Base-by-base conservation (phyloP, 83 land plant species). In the Diphasiastrum complanatum region DNA sequence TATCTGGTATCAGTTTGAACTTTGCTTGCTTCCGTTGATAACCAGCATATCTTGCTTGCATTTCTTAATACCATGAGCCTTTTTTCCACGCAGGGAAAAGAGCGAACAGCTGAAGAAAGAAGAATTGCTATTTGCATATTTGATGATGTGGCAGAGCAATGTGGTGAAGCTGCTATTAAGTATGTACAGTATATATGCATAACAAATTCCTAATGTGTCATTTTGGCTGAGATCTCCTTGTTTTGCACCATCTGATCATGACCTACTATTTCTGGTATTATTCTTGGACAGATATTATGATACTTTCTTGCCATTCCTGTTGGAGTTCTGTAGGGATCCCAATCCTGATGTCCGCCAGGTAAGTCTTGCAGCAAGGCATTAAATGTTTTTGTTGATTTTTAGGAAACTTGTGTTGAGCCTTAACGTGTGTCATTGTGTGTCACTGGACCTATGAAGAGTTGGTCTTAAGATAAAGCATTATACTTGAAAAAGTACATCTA, bases 141-240 rank as follows among this genome's bases (percentile, higher is more conserved):
- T 81, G 95, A 91, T 78, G 97, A 87, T 76, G 79, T 92, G 38
- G 91, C 83, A 22, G 95, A 92, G 67, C 98, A 92, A 45, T 92
- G 98, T 53, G 77, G 69, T 27, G 95, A 77, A 70, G 80, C 85
- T 33, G 87, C 91, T 60, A 71, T 83, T 5, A 92, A 79, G 97
- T 91, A 68, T 55, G 79, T 5, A 1, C 22, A 16, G 3, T 32
- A 25, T 66, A 10, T 25, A 30, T 23, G 18, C 32, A 29, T 27
- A 48, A 11, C 63, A 33, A 18, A 52, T 1, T 2, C 3, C 26
- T 48, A 48, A 45, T 27, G 22, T 0, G 23, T 31, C 10, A 11
- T 19, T 19, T 11, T 26, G 47, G 37, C 51, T 29, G 43, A 37
- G 27, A 37, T 67, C 33, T 50, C 28, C 18, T 63, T 6, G 36